Conservation (phyloP, 495 filamentous ascomycete species). For the Trichoderma asperelloides region DNA sequence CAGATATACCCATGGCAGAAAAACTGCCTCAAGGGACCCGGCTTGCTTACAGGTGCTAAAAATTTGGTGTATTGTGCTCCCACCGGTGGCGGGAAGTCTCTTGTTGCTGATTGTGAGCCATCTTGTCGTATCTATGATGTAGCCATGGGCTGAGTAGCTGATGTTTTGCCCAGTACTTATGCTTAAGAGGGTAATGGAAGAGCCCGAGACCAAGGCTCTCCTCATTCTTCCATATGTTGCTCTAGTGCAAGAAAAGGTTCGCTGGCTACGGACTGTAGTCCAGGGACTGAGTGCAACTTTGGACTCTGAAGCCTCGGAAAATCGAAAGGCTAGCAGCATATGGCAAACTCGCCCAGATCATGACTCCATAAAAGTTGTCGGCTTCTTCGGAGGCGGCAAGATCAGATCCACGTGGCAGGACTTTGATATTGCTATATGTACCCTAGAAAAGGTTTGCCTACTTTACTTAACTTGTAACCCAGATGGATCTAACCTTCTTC, state of each 20-base stretch:
- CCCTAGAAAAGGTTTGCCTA: constrained; percentile 64
- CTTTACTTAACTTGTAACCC: not conserved
- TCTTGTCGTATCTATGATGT: not conserved
- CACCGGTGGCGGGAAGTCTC: constrained; percentile 73
- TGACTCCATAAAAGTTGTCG: constrained; percentile 52
- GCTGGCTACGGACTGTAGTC: constrained; percentile 64
- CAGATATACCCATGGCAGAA: constrained; percentile 78
- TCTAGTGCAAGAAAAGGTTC: constrained; percentile 74
- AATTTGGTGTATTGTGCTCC: constrained; percentile 81
- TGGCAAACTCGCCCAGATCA: constrained; percentile 38
- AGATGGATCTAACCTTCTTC: constrained; percentile 16
- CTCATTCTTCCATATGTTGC: constrained; percentile 77
- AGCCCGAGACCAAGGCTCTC: constrained; percentile 59
- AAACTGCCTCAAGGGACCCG: constrained; percentile 62
- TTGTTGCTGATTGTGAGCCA: constrained; percentile 51
- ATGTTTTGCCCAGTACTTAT: constrained; percentile 41
- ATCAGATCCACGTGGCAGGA: constrained; percentile 59
- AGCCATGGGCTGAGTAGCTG: constrained; percentile 8
- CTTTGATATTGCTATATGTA: constrained; percentile 73
- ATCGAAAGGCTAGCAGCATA: constrained; percentile 17
- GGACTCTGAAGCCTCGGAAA: constrained; percentile 13
- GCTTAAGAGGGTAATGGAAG: constrained; percentile 60
- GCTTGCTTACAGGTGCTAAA: constrained; percentile 53
- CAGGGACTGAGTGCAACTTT: constrained; percentile 42
- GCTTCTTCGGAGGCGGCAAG: constrained; percentile 68